A percentile compares a stretch with the other conserved stretches of the same genome.
These are phyloP conservation scores for Phaffia australis DNA, from an alignment of 768 basidiomycete species.

Conservation along the genomic window DNA sequence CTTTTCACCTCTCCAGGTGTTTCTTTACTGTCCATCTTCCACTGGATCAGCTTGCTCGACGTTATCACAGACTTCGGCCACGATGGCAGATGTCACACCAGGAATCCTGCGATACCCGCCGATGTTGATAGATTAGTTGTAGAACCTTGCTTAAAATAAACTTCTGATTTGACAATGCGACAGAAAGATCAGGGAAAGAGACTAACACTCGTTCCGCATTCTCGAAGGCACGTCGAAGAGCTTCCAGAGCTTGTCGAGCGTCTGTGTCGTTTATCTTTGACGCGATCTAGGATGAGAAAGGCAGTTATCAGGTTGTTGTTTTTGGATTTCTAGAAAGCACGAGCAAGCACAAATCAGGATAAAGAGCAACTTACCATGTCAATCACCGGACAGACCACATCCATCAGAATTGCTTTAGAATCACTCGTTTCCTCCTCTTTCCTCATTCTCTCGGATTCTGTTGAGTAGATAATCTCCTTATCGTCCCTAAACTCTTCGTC, in stretches of 20 bases:
- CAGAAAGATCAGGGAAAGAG: too few species aligned
- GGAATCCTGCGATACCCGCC: constrained; percentile 48
- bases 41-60: constrained; percentile 36
- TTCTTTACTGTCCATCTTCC: not conserved
- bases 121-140: not conserved
- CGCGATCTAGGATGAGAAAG: constrained; percentile 53
- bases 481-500: constrained; percentile 11
- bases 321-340: not conserved
- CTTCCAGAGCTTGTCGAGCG: constrained; percentile 70
- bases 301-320: not conserved
- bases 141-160: too few species aligned
- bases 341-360: not conserved
- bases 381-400: constrained; percentile 89
- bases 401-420: constrained; percentile 70
- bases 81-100: constrained; percentile 81
- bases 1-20: not conserved
- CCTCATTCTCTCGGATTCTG: constrained; percentile 2
- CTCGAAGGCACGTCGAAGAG: constrained; percentile 81
- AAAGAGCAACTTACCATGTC: constrained; percentile 58
- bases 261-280: constrained; percentile 88
- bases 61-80: constrained; percentile 57
- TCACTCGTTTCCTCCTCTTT: constrained; percentile 30
- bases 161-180: not conserved
- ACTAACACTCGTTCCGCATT: constrained; percentile 72
- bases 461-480: not conserved